Evolutionary conservation across 148 eudicot species (phyloP), one percentile per base, ranked within the genome.

Genomic region (Camellia granthamiana): DNA sequence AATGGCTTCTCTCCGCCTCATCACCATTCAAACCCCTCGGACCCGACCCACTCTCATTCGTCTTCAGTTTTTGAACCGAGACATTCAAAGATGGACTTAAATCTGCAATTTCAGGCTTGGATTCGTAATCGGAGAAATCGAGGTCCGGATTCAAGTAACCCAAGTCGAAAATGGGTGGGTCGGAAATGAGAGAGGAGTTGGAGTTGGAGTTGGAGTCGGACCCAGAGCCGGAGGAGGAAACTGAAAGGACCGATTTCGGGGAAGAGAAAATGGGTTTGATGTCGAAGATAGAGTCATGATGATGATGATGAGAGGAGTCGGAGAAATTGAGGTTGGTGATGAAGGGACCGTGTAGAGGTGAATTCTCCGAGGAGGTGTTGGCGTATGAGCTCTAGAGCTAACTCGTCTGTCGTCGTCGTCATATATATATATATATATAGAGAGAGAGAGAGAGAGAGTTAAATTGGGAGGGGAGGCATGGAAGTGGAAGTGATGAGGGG

Each of bases 301-400:
- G 38, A 30, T 30, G 30, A 30, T 30, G 38, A 30, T 30, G 38
- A 30, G 69, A 18, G 18, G 72, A 72, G 78, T 47, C 23, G 54
- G 72, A 75, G n/a, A 67, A 65, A 44, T 69, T 21, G 78, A 84
- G 78, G 78, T 43, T 72, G 69, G 75, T 64, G 69, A 84, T 52
- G 69, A 84, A 84, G 16, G 16, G 78, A 71, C 30, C 77, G 81
- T 9, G 81, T 82, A 12, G 84, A 66, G 19, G 72, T 58, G 79
- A 84, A 81, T 74, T 84, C 87, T 78, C 61, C 87, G 0, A 84
- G 82, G 41, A 84, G 84, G 52, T 84, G 84, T 75, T 78, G 82
- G 73, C 84, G 79, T 78, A 84, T 84, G 74, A 78, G 84, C 42
- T 84, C 87, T 55, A 84, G 74, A 23, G 82, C 58, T 56, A 69